A percentile compares a stretch with the other conserved stretches of the same genome.
phyloP scores from a whole-genome alignment of 2,329 filamentous ascomycete genomes.

The Trichoderma afroharzianum region DNA sequence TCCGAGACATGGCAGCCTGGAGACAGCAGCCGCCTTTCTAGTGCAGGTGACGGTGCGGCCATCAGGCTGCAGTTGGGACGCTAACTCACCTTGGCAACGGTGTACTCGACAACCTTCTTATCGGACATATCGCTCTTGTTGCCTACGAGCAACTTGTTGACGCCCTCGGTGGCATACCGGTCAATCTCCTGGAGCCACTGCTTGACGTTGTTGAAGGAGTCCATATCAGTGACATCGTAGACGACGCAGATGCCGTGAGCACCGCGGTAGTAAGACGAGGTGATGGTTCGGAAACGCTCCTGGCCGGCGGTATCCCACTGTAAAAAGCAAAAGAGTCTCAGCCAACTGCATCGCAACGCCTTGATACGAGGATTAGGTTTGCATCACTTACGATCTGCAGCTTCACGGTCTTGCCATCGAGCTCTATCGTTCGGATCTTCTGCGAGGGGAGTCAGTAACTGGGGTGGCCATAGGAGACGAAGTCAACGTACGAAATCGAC shows the following conservation, averaged over 20 bases:
- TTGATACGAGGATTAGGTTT: not conserved
- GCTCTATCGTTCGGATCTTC: slow-evolving; percentile 99
- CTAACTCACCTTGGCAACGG: slow-evolving; percentile 84
- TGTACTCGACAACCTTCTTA: slow-evolving; percentile 99
- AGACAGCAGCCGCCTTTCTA: not conserved
- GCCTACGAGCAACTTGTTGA: slow-evolving; percentile 98
- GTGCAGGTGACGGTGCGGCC: not conserved
- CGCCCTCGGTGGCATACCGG: slow-evolving; percentile 96
- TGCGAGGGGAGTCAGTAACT: slow-evolving; percentile 34
- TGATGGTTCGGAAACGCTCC: slow-evolving; percentile 99
- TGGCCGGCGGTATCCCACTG: slow-evolving; percentile 99
- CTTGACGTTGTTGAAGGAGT: slow-evolving; percentile 99
- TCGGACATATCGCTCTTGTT: slow-evolving; percentile 99
- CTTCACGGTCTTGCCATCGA: slow-evolving; percentile 99
- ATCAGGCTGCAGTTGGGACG: not conserved
- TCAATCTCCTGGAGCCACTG: slow-evolving; percentile 99
- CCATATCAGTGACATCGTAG: slow-evolving; percentile 99
- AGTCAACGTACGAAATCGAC: slow-evolving; percentile 84
- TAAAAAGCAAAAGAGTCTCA: slow-evolving; percentile 15
- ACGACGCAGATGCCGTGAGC: slow-evolving; percentile 99
- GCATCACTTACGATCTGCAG: slow-evolving; percentile 81
- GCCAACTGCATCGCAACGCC: not conserved
- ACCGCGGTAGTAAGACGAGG: slow-evolving; percentile 98
- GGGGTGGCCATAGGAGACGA: not conserved
- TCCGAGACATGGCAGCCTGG: slow-evolving; percentile 8